Percentiles rank a stretch among this genome's conserved stretches.
These are phyloP conservation scores for Claviceps monticola DNA, from an alignment of 2,329 filamentous ascomycete species.

Conservation along the genomic window DNA sequence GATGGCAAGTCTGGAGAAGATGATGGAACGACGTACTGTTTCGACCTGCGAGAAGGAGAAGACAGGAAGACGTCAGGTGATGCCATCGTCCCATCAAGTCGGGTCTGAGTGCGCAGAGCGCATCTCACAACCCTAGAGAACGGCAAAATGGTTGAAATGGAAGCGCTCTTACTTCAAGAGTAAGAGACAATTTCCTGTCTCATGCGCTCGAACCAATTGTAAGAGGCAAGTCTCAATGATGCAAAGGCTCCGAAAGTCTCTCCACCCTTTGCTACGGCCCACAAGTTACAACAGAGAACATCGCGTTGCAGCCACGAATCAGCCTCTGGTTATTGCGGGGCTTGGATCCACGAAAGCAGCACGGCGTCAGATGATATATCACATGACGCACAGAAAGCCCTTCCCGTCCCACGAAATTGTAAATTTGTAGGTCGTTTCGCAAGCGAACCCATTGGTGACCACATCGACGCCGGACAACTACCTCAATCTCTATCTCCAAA, in stretches of 20 bases:
- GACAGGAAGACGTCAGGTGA: slow-evolving; percentile 20
- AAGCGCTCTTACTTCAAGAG: background rate
- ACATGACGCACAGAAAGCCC: slow-evolving; percentile 24
- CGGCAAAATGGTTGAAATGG: slow-evolving; percentile 15
- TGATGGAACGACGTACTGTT: slow-evolving; percentile 20
- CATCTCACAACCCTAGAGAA: slow-evolving; percentile 22
- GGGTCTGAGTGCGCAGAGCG: slow-evolving; percentile 30
- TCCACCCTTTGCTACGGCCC: background rate
- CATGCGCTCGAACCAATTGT: background rate
- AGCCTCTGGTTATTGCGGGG: background rate
- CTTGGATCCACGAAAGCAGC: slow-evolving; percentile 13
- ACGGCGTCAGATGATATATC: slow-evolving; percentile 21
- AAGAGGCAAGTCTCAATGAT: no score
- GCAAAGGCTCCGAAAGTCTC: background rate
- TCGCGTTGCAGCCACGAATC: slow-evolving; percentile 2
- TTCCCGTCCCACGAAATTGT: slow-evolving; percentile 24
- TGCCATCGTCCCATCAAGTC: slow-evolving; percentile 17
- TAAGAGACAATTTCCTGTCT: background rate
- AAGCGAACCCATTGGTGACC: slow-evolving; percentile 16
- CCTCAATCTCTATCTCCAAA: slow-evolving; percentile 10
- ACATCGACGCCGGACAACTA: slow-evolving; percentile 16
- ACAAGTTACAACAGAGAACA: background rate
- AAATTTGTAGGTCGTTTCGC: slow-evolving; percentile 20
- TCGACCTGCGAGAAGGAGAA: slow-evolving; percentile 18
- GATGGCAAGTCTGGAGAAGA: slow-evolving; percentile 44